phyloP scores from a whole-genome alignment of 345 rosid species.

The Passiflora organensis region DNA sequence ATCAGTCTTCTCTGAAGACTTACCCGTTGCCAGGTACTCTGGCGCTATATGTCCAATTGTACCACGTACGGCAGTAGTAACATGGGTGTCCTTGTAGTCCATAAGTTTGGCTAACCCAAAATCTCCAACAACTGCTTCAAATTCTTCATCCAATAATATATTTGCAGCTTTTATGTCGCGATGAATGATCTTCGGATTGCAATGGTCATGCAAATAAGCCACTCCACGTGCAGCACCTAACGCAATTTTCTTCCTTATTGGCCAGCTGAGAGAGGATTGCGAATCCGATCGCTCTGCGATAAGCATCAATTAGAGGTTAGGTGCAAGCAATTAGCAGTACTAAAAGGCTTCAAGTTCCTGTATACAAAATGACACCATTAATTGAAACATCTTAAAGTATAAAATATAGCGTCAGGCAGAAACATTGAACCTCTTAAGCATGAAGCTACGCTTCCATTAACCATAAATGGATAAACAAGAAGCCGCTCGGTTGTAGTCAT shows the following conservation, averaged over 20 bases:
- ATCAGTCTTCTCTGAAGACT: constrained; percentile 17
- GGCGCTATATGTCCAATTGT: constrained; percentile 16
- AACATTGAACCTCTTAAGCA: constrained; percentile 8
- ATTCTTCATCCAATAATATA: constrained; percentile 10
- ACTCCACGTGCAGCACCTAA: constrained; percentile 15
- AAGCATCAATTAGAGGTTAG: too few species aligned
- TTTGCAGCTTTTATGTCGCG: constrained; percentile 17
- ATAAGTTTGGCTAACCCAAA: constrained; percentile 12
- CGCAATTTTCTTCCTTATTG: constrained; percentile 10
- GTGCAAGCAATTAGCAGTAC: not conserved
- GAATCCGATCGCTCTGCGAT: not conserved
- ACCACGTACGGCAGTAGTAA: constrained; percentile 14
- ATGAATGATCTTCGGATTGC: constrained; percentile 12
- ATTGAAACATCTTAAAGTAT: too few species aligned
- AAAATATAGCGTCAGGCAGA: not conserved
- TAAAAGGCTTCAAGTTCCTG: not conserved
- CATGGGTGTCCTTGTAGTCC: constrained; percentile 9
- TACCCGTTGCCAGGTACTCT: constrained; percentile 8
- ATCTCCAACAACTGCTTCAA: constrained; percentile 16
- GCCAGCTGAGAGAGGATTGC: constrained; percentile 10
- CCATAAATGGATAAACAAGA: constrained; percentile 9
- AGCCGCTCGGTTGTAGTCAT: constrained; percentile 4
- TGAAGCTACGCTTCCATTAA: constrained; percentile 9
- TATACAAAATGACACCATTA: not conserved
- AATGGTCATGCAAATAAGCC: constrained; percentile 10